These are phyloP conservation scores for Hyaloscypha bicolor DNA, from an alignment of 495 filamentous ascomycete species.

Conservation along the genomic window DNA sequence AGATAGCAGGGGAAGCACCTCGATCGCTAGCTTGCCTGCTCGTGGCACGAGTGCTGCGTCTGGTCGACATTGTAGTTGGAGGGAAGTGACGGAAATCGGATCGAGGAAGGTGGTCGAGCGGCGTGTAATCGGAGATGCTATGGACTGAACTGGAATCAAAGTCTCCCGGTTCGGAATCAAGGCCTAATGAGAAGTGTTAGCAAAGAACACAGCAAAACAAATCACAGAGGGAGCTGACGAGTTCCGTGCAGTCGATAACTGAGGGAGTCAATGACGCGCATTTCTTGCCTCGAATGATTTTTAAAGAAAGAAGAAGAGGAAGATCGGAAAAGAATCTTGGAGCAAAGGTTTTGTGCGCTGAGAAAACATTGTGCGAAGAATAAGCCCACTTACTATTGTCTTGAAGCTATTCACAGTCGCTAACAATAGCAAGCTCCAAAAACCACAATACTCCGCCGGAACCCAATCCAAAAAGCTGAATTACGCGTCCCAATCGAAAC, in stretches of 20 bases:
- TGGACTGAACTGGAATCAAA: not conserved
- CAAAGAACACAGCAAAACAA: not conserved
- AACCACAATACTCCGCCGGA: constrained; percentile 4
- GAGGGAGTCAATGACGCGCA: too few species aligned
- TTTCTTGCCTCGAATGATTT: not conserved
- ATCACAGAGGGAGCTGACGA: constrained; percentile 3
- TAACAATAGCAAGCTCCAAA: constrained; percentile 15
- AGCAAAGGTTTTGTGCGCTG: not conserved
- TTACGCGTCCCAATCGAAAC: constrained; percentile 12
- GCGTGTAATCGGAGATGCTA: not conserved
- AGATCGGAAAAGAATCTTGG: not conserved
- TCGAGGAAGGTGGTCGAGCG: not conserved
- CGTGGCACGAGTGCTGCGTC: constrained; percentile 33
- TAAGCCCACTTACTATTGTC: constrained; percentile 25
- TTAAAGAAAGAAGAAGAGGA: not conserved
- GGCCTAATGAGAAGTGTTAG: not conserved
- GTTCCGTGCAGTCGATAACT: not conserved
- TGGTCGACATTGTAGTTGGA: constrained; percentile 34
- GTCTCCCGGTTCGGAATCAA: not conserved
- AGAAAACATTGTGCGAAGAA: not conserved
- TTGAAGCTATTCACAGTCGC: constrained; percentile 23
- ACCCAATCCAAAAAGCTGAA: constrained; percentile 6
- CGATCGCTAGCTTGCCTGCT: constrained; percentile 25
- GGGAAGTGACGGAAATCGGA: not conserved
- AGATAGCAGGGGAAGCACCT: constrained; percentile 21